Conservation (phyloP, 306 rosid species). For the Calophaca sinica region DNA sequence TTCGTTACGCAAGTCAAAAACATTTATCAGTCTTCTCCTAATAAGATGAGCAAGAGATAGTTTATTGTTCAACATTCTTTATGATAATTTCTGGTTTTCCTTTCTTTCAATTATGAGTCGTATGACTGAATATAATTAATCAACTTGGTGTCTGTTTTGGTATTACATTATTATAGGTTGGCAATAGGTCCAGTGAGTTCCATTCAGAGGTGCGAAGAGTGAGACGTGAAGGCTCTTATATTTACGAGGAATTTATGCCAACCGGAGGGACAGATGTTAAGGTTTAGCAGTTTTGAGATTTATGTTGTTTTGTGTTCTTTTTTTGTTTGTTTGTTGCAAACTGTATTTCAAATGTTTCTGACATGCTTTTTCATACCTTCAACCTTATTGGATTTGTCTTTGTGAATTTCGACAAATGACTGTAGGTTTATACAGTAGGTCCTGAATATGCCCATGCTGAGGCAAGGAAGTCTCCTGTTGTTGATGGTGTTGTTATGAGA, state of each 20-base stretch:
- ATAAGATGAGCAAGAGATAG: constrained; percentile 19
- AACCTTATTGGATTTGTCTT: constrained; percentile 31
- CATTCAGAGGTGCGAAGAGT: constrained; percentile 95
- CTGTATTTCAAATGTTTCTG: constrained; percentile 17
- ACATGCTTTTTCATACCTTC: constrained; percentile 30
- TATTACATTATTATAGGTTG: constrained; percentile 69
- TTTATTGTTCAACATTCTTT: constrained; percentile 38
- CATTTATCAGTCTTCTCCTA: constrained; percentile 37
- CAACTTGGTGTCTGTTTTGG: constrained; percentile 37
- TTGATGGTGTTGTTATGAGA: constrained; percentile 99
- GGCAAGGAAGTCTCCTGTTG: constrained; percentile 99
- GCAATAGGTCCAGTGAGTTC: constrained; percentile 97
- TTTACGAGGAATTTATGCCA: constrained; percentile 96
- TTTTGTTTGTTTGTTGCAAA: constrained; percentile 3
- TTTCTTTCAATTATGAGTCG: constrained; percentile 15
- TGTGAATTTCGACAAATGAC: constrained; percentile 46
- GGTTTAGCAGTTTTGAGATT: constrained; percentile 60
- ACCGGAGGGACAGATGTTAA: constrained; percentile 99
- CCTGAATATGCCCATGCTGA: constrained; percentile 99
- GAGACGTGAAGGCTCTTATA: constrained; percentile 97
- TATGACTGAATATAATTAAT: constrained; percentile 37
- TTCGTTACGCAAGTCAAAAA: constrained; percentile 32
- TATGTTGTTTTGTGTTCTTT: constrained; percentile 37
- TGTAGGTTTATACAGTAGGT: constrained; percentile 96
- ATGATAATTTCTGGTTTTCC: constrained; percentile 30